A percentile compares a stretch with the other conserved stretches of the same genome.
Evolutionary conservation across 805 yeast species (phyloP).

Genomic region (Ogataea minuta): DNA sequence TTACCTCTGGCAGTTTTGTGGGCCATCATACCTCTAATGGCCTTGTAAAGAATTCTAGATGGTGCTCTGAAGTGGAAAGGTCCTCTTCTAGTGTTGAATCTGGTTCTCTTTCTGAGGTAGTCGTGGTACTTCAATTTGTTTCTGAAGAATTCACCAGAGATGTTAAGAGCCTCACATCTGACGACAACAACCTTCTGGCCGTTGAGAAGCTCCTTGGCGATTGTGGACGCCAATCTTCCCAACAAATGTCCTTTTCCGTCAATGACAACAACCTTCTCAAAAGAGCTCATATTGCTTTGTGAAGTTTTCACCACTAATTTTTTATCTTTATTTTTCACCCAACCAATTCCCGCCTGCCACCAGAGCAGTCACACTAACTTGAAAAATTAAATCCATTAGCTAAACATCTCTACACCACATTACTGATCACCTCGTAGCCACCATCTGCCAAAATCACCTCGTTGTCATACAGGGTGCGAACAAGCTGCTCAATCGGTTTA

Average conservation of each 20-base stretch:
- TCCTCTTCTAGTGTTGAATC: conserved; percentile 98
- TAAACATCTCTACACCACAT: background rate
- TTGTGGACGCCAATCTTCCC: conserved; percentile 98
- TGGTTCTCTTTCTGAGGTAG: conserved; percentile 98
- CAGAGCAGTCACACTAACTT: conserved; percentile 10
- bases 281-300: conserved; percentile 62
- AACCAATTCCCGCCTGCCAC: conserved; percentile 6
- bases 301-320: conserved; percentile 14
- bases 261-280: conserved; percentile 96
- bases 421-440: conserved; percentile 4
- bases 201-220: conserved; percentile 97
- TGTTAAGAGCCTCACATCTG: conserved; percentile 96
- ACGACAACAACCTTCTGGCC: conserved; percentile 98
- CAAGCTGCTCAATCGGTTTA: conserved; percentile 20
- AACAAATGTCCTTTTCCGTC: conserved; percentile 99
- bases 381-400: background rate
- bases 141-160: conserved; percentile 99
- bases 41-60: conserved; percentile 99
- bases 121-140: conserved; percentile 99
- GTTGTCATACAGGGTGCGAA: conserved; percentile 25
- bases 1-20: conserved; percentile 99
- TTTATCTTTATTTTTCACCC: conserved; percentile 11
- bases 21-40: conserved; percentile 98
- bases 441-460: conserved; percentile 14
- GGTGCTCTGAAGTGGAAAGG: conserved; percentile 99